These are phyloP conservation scores for Glycine tomentella DNA, from an alignment of 306 rosid species.

Conservation along the genomic window DNA sequence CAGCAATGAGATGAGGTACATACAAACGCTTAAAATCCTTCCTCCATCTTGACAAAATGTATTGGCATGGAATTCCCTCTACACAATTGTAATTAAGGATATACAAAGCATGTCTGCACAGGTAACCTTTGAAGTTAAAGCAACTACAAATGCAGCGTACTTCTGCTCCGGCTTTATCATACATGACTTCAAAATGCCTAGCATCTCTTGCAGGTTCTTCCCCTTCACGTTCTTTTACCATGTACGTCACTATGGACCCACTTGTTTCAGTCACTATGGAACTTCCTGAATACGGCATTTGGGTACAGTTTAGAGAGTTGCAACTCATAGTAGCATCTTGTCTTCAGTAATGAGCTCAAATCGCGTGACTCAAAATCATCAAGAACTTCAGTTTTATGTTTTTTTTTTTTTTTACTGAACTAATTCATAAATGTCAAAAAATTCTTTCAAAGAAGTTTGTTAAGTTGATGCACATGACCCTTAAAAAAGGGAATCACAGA, in stretches of 20 bases:
- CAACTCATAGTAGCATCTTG: too few relatives aligned
- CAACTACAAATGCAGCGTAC: conserved; percentile 85
- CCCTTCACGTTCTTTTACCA: conserved; percentile 71
- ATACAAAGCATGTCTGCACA: conserved; percentile 87
- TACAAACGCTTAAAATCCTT: too few relatives aligned
- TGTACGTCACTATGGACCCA: conserved; percentile 67
- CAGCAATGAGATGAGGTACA: conserved; percentile 68
- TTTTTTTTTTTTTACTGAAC: too few relatives aligned
- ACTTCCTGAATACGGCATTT: conserved; percentile 76
- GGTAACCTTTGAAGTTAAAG: conserved; percentile 88
- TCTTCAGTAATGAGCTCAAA: too few relatives aligned
- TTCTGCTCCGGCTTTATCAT: conserved; percentile 80
- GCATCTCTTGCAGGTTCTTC: conserved; percentile 51
- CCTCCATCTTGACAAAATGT: too few relatives aligned
- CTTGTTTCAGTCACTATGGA: conserved; percentile 74
- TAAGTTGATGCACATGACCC: too few relatives aligned
- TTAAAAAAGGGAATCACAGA: too few relatives aligned
- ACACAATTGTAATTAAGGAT: conserved; percentile 77
- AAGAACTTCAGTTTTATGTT: too few relatives aligned
- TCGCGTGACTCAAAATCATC: too few relatives aligned
- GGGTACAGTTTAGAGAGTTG: conserved; percentile 68
- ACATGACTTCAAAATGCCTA: conserved; percentile 72
- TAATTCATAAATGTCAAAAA: too few relatives aligned
- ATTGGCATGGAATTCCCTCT: too few relatives aligned
- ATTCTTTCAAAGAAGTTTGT: too few relatives aligned